phyloP scores from a whole-genome alignment of 768 basidiomycete genomes.

The Steccherinum ochraceum region DNA sequence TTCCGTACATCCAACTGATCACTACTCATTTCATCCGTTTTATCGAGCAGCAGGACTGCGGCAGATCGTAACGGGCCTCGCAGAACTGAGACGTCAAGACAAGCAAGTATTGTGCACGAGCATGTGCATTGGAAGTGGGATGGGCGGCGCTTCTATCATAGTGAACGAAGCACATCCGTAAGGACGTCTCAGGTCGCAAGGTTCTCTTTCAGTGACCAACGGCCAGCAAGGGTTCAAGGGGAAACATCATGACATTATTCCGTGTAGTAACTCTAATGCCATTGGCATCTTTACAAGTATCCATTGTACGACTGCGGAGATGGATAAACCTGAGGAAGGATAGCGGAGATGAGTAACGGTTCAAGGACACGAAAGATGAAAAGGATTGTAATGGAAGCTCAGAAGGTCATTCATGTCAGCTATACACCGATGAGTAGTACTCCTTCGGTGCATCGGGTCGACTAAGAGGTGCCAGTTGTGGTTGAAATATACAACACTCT shows the following conservation, averaged over 20 bases:
- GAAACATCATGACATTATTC: no score
- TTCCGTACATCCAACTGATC: not conserved
- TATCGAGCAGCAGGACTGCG: conserved; percentile 67
- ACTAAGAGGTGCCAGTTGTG: conserved; percentile 90
- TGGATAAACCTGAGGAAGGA: not conserved
- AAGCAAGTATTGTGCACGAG: conserved; percentile 75
- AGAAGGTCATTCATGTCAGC: conserved; percentile 75
- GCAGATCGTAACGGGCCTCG: conserved; percentile 84
- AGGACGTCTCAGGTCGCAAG: no score
- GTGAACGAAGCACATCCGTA: conserved; percentile 49
- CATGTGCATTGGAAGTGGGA: conserved; percentile 79
- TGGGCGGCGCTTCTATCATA: conserved; percentile 81
- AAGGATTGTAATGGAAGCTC: conserved; percentile 23
- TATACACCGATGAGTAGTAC: conserved; percentile 36
- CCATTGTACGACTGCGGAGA: not conserved
- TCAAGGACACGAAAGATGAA: not conserved
- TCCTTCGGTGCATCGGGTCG: conserved; percentile 50
- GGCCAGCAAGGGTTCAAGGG: no score
- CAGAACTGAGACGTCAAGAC: conserved; percentile 66
- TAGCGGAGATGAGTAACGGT: not conserved
- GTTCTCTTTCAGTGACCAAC: not conserved
- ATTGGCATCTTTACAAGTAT: no score
- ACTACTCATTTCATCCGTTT: not conserved
- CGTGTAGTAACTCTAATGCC: not conserved
- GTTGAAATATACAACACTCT: conserved; percentile 75